Evolutionary conservation across 1,284 basidiomycete genomes (phyloP).

Genomic region (Lentinula novae-zelandiae): DNA sequence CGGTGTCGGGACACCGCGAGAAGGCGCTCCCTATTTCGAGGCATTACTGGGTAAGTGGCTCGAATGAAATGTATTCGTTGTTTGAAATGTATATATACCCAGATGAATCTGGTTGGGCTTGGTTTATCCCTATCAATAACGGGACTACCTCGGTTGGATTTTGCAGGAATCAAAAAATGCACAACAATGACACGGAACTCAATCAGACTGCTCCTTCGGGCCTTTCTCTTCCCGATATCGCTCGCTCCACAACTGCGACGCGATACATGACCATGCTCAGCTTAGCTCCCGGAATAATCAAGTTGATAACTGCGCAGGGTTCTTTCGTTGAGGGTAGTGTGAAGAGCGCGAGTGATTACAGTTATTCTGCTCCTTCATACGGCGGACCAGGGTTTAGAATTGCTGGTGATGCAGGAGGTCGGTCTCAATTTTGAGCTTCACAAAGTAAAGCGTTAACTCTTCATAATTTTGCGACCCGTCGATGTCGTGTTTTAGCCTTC

Average conservation of each 20-base stretch:
- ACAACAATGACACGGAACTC: conserved; percentile 6
- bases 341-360: conserved; percentile 50
- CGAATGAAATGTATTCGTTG: not conserved
- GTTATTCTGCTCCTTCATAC: conserved; percentile 50
- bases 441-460: not conserved
- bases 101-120: conserved; percentile 64
- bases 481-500: conserved; percentile 38
- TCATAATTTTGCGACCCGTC: not conserved
- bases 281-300: conserved; percentile 41
- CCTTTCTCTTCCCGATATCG: conserved; percentile 17
- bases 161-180: conserved; percentile 46
- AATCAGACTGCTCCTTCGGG: conserved; percentile 1
- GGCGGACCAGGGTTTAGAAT: conserved; percentile 48
- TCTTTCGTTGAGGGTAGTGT: conserved; percentile 30
- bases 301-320: conserved; percentile 37
- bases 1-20: conserved; percentile 22
- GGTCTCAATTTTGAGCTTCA: conserved; percentile 14
- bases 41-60: conserved; percentile 29
- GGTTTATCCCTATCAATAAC: conserved; percentile 60
- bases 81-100: not conserved
- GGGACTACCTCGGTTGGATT: conserved; percentile 55
- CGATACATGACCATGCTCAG: conserved; percentile 38
- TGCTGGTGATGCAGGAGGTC: conserved; percentile 59
- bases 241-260: conserved; percentile 23
- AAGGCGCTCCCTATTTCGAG: conserved; percentile 30